Evolutionary conservation across 306 rosid species (phyloP), one percentile per base, ranked within the genome.

Genomic region (Prunus mume): DNA sequence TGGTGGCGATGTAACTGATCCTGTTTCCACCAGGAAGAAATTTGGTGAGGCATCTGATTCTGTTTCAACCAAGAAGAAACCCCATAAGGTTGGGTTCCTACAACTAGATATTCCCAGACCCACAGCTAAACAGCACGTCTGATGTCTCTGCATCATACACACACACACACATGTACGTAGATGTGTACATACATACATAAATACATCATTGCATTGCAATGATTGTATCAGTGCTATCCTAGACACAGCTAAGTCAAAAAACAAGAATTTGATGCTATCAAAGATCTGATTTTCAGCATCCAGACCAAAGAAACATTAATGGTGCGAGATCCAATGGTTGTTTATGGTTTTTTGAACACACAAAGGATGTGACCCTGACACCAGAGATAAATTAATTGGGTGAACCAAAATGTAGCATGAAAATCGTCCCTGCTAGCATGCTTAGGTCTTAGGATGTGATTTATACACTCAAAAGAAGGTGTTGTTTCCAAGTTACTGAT

Each of bases 71-170:
- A 86, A 87, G 83, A 92, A 85, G 85, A 92, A 83, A 81, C 84
- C 86, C 80, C 86, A 45, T 27, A 95, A 95, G 97, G 99, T 92
- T 80, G 56, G 90, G 80, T 64, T 72, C 85, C 24, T 38, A 49
- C 50, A 66, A 65, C 86, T 77, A 76, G 55, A 74, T 79, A 81
- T 82, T 78, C 65, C 57, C 54, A 60, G 47, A 68, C 45, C 28
- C 76, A 28, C 61, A 51, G 58, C 69, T 69, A 60, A 75, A 72
- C 76, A 55, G 28, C 50, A 50, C 34, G 73, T 67, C 73, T 76
- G 34, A 54, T 51, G 43, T 76, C 78, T 51, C 57, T 64, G 38
- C 55, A 50, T 25, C 69, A 66, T 70, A 54, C 60, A 55, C 68
- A 28, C 76, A 68, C 43, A 45, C 72, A 55, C 66, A 71, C n/a